These are phyloP conservation scores for Knufia fluminis DNA, from an alignment of 2,329 filamentous ascomycete species.

Conservation along the genomic window DNA sequence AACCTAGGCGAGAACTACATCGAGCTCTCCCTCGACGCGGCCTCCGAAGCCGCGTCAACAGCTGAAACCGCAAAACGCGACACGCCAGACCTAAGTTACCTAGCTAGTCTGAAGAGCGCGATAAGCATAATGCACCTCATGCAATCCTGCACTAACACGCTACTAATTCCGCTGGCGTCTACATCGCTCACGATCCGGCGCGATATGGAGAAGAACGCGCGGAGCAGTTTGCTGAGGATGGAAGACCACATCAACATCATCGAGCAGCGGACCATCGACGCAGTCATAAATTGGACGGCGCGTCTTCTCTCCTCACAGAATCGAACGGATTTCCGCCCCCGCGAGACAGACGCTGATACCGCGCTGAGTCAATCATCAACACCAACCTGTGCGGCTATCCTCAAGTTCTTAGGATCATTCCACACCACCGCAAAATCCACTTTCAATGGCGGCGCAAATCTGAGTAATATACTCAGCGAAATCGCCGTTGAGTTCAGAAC, in stretches of 20 bases:
- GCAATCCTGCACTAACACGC: conserved; percentile 81
- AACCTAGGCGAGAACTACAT: conserved; percentile 80
- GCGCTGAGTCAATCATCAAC: conserved; percentile 71
- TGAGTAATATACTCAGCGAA: conserved; percentile 73
- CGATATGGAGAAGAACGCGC: conserved; percentile 78
- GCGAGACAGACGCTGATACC: conserved; percentile 57
- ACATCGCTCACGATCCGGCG: conserved; percentile 82
- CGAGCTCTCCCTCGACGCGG: conserved; percentile 56
- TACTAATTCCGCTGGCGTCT: conserved; percentile 80
- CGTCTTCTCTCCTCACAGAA: conserved; percentile 68
- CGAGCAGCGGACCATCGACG: conserved; percentile 60
- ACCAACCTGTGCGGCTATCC: conserved; percentile 71
- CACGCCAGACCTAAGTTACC: conserved; percentile 69
- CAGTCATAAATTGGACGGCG: conserved; percentile 65
- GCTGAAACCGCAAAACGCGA: conserved; percentile 75
- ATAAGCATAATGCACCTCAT: conserved; percentile 89
- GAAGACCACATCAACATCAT: conserved; percentile 73
- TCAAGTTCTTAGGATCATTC: conserved; percentile 65
- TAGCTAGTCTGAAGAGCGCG: conserved; percentile 67
- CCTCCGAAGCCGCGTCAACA: conserved; percentile 63
- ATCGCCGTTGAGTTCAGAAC: conserved; percentile 68
- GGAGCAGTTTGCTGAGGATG: conserved; percentile 62
- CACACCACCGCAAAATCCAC: conserved; percentile 55
- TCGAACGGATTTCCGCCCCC: conserved; percentile 84
- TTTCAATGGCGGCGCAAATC: conserved; percentile 68